Base-by-base conservation (phyloP, 805 yeast genomes). In the Kuraishia hungarica region DNA sequence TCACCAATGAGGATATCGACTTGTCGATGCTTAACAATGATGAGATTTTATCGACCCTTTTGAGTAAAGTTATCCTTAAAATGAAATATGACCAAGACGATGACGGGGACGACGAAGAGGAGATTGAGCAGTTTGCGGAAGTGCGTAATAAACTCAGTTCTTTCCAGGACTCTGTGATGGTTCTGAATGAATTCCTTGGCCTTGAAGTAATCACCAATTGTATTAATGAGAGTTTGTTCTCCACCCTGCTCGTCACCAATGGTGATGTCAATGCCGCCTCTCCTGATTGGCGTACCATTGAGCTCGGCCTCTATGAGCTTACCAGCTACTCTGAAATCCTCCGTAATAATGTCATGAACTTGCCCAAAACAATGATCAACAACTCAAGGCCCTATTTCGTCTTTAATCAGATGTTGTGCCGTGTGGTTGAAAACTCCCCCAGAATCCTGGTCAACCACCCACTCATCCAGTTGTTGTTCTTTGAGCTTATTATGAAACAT, bases 401-500 rank as follows among this genome's bases (percentile, higher is more conserved):
- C 17, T 80, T 87, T 61, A 80, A 81, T 60, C 83, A 82, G 57
- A 80, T 87, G 68, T 74, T 89, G 51, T 72, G 81, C 55, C 78
- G 75, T 61, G 68, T 71, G 22, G 65, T 71, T 35, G 68, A 70
- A 52, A 67, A 67, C 53, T 68, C 74, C 1, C 63, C 67, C 28
- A 53, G 63, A 6, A 71, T 72, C 53, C 76, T 75, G 57, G 74
- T 87, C 54, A 79, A 81, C 59, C 96, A 92, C 66, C 90, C 96
- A n/a, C 76, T 86, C 57, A 84, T 91, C 57, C 97, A 90, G 66
- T 71, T 89, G 47, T 77, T 80, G 51, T 89, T 88, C 61, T 90
- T 94, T 74, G 98, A 94, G 67, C 74, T 94, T 39, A 82, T 90
- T 35, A 84, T 89, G 55, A 87, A 89, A 64, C 94, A 90, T 64